Evolutionary conservation across 768 basidiomycete species (phyloP), one percentile per base, ranked within the genome.

Genomic region (Mrakia frigida): DNA sequence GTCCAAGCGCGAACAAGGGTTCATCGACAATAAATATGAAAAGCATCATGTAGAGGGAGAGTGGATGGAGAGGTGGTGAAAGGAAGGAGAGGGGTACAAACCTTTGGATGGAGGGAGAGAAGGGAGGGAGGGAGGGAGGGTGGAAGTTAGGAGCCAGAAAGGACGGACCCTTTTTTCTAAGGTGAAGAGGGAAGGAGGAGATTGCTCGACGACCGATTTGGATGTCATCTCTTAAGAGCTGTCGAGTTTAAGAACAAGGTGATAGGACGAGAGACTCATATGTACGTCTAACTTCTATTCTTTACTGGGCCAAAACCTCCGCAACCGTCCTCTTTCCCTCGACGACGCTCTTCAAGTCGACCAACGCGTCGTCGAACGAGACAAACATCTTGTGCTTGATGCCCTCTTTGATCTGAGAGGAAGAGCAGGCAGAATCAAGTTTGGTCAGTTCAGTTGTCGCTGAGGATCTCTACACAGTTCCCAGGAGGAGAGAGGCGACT

Each of bases 351-450:
- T 87, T 84, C 14, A 94, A 88, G 10, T 90, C 85, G 0, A 83
- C 52, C 3, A 74, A 53, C 3, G 68, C 72, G 33, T 77, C 73
- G 35, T 77, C 73, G 31, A 77, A 77, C n/a, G 72, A n/a, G 52
- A 84, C 81, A 82, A 98, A 97, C 3, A 91, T 84, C 46, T 93
- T 86, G 82, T 94, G 93, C 78, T 87, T 87, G 80, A 99, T 95
- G 21, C 88, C 86, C 79, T 93, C 89, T 75, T 88, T 86, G 41
- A 59, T 23, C 65, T 53, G 41, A 7, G 4, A 10, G 35, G 0
- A 0, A 16, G 28, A n/a, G 21, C 5, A 31, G 1, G 7, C 7
- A 63, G 46, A 18, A 7, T 56, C 23, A n/a, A n/a, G 28, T 10
- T 7, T 41, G 39, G 13, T 50, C 46, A 50, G 46, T 18, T 50